Evolutionary conservation across 140 eudicot genomes (phyloP).

Genomic region (Erigeron philadelphicus): DNA sequence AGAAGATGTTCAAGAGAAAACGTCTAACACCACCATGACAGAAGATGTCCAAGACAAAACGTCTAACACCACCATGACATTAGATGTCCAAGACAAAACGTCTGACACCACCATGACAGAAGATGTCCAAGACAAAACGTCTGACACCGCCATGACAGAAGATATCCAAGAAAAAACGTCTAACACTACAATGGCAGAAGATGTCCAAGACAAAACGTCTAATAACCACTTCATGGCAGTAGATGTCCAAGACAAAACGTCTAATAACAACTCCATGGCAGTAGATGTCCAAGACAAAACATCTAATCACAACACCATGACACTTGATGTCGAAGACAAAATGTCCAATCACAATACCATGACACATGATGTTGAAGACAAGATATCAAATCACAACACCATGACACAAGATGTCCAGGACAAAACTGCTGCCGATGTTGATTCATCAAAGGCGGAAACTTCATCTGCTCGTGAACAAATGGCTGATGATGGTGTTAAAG

Average conservation of each 20-base stretch:
- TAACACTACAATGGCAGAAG: not conserved
- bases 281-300: too few relatives aligned
- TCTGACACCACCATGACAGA: constrained; percentile 1
- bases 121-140: constrained; percentile 23
- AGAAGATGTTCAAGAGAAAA: constrained; percentile 24
- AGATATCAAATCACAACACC: too few relatives aligned
- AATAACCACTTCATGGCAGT: too few relatives aligned
- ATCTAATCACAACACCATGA: too few relatives aligned
- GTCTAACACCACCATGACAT: not conserved
- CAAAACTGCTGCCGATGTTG: constrained; percentile 19
- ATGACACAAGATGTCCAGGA: constrained; percentile 24
- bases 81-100: constrained; percentile 25
- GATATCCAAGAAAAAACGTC: too few relatives aligned
- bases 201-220: too few relatives aligned
- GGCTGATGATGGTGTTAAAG: constrained; percentile 22
- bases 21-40: not conserved
- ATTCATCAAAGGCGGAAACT: constrained; percentile 32
- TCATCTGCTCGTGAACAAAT: constrained; percentile 21
- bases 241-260: too few relatives aligned
- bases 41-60: constrained; percentile 26
- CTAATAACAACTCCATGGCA: too few relatives aligned
- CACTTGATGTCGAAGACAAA: constrained; percentile 24
- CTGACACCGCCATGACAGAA: not conserved
- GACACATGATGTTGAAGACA: too few relatives aligned
- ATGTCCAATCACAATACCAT: too few relatives aligned